Percentiles rank a stretch among this genome's conserved stretches.
Conservation (phyloP, 2,329 filamentous ascomycete species). For the Clarireedia hainanense region DNA sequence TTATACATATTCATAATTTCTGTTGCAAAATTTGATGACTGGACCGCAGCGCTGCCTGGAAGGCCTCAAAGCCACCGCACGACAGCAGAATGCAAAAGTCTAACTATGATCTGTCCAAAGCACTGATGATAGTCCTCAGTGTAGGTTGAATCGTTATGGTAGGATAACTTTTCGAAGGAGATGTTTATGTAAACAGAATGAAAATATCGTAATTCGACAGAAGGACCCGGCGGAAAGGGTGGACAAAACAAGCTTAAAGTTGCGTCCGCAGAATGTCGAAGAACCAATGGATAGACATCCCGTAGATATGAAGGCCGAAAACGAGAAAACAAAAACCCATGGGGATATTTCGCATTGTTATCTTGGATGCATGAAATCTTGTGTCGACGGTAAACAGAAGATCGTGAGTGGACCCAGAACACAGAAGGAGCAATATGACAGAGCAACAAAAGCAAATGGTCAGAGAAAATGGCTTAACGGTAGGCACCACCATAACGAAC, state of each 20-base stretch:
- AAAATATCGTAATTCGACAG: conserved; percentile 26
- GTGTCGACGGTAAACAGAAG: conserved; percentile 19
- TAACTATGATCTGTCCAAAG: conserved; percentile 57
- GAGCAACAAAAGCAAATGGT: conserved; percentile 18
- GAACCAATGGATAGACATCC: conserved; percentile 26
- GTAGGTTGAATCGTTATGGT: conserved; percentile 50
- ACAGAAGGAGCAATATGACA: conserved; percentile 22
- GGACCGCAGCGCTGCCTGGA: conserved; percentile 18
- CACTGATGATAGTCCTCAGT: conserved; percentile 41
- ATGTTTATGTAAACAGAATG: conserved; percentile 28
- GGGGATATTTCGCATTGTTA: conserved; percentile 29
- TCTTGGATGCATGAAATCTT: conserved; percentile 24
- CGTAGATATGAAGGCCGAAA: conserved; percentile 30
- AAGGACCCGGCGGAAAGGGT: conserved; percentile 17
- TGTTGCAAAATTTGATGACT: conserved; percentile 20
- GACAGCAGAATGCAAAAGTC: conserved; percentile 40
- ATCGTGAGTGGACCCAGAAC: conserved; percentile 26
- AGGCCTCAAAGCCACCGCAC: conserved; percentile 19
- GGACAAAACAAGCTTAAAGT: conserved; percentile 23
- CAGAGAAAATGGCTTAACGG: conserved; percentile 37
- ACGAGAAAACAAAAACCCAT: conserved; percentile 20
- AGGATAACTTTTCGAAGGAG: conserved; percentile 29
- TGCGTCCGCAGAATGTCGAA: conserved; percentile 25
- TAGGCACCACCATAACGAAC: conserved; percentile 51
- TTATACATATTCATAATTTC: conserved; percentile 22